Conservation (phyloP, 2,329 filamentous ascomycete species). For the Neofusicoccum umdonicola region DNA sequence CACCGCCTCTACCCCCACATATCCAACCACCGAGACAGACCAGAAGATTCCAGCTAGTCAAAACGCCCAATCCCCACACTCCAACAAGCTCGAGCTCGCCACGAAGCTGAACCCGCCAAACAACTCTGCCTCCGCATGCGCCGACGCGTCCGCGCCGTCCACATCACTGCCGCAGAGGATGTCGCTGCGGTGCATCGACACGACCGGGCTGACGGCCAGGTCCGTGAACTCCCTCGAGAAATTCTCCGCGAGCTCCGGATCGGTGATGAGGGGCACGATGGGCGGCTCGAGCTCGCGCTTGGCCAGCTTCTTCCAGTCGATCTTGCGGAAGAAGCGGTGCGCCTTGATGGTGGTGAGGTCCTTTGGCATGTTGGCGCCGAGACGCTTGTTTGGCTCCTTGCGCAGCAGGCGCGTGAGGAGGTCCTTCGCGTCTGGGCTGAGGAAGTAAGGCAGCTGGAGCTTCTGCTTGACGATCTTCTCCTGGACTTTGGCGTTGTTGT, state of each 20-base stretch:
- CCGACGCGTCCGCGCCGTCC: conserved; percentile 23
- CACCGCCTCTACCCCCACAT: neutral
- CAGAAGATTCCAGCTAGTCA: conserved; percentile 10
- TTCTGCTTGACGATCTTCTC: conserved; percentile 96
- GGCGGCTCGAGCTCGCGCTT: conserved; percentile 80
- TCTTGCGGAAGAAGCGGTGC: conserved; percentile 94
- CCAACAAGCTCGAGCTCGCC: conserved; percentile 50
- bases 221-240: conserved; percentile 92
- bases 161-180: conserved; percentile 25
- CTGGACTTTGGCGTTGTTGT: conserved; percentile 91
- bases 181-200: neutral
- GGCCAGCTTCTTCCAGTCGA: conserved; percentile 88
- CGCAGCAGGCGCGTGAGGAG: conserved; percentile 83
- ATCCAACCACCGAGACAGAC: neutral
- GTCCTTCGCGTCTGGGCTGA: conserved; percentile 90
- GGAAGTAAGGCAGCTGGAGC: conserved; percentile 81
- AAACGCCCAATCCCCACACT: conserved; percentile 25
- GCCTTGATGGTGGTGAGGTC: conserved; percentile 83
- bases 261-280: conserved; percentile 89
- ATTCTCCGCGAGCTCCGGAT: conserved; percentile 94
- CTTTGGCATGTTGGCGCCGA: conserved; percentile 85
- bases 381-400: conserved; percentile 87
- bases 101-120: conserved; percentile 57
- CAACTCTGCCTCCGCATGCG: conserved; percentile 42
- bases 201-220: conserved; percentile 72